Evolutionary conservation across 202 grass and related monocot species (phyloP), one percentile per base, ranked within the genome.

Genomic region (Brachypodium distachyon): DNA sequence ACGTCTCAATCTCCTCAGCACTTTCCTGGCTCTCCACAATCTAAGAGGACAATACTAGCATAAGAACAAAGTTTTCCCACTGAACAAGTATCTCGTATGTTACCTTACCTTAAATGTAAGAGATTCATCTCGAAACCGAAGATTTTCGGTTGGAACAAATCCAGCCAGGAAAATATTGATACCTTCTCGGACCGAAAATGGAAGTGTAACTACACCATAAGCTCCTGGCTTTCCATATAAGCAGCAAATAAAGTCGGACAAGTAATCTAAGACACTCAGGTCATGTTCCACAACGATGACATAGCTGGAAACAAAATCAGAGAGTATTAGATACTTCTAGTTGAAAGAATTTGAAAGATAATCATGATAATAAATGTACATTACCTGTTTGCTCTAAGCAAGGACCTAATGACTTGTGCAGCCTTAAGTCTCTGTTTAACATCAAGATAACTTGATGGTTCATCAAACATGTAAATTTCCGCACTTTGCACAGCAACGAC

Each of bases 161-260:
- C 93, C 93, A 92, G 93, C 93, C 79, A 97, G 85, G 80, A 97
- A 97, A 82, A 97, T 92, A 67, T 97, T 97, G 67, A 97, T 97
- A 78, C 93, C 93, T 88, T 97, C 93, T 65, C 93, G 77, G 57
- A 97, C 93, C 9, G 93, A 97, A 82, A 97, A 97, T 12, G 93
- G 93, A 61, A 92, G 63, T 67, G 93, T 97, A 81, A 97, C 93
- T 61, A 97, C 93, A 84, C 93, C 93, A 52, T 97, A 97, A 81
- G 93, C 89, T 54, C 93, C 93, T 52, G 93, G 93, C 62, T 92
- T 96, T 33, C 93, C 93, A 82, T 96, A 92, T 80, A 96, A 90
- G 82, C 93, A 96, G 51, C 90, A 92, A 76, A 96, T 92, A 55
- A 96, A 96, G 72, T 96, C 90, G 59, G 89, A 92, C 72, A 96